phyloP scores from a whole-genome alignment of 306 rosid species.

The Prunus davidiana region DNA sequence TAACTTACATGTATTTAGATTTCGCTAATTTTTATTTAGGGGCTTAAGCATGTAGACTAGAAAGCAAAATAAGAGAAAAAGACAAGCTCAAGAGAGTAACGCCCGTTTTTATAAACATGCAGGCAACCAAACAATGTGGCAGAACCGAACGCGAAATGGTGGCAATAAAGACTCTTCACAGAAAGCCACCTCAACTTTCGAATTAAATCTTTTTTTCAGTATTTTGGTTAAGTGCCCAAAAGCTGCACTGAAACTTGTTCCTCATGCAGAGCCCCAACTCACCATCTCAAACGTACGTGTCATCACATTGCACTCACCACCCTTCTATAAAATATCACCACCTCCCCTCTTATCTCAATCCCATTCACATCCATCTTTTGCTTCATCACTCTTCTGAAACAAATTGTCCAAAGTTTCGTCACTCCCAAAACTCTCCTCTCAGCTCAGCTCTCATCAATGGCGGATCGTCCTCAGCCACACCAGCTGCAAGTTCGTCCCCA shows the following conservation, averaged over 20 bases:
- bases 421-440: background rate
- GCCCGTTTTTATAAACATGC: background rate
- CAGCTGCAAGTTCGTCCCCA: constrained; percentile 66
- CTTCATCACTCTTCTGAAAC: background rate
- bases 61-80: too few relatives aligned
- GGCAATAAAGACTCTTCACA: constrained; percentile 13
- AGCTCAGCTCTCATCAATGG: constrained; percentile 25
- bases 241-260: constrained; percentile 62
- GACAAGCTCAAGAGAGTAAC: background rate
- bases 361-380: too few relatives aligned
- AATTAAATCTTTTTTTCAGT: background rate
- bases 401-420: background rate
- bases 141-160: constrained; percentile 18
- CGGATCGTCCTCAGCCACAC: constrained; percentile 60
- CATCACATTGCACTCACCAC: constrained; percentile 27
- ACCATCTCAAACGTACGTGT: constrained; percentile 62
- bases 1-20: too few relatives aligned
- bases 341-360: background rate
- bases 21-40: too few relatives aligned
- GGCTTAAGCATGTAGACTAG: too few relatives aligned
- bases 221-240: background rate
- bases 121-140: constrained; percentile 29
- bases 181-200: constrained; percentile 22
- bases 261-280: constrained; percentile 69
- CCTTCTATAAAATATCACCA: constrained; percentile 36